These are phyloP conservation scores for Ophiostoma piceae DNA, from an alignment of 2,329 filamentous ascomycete species.

Conservation along the genomic window DNA sequence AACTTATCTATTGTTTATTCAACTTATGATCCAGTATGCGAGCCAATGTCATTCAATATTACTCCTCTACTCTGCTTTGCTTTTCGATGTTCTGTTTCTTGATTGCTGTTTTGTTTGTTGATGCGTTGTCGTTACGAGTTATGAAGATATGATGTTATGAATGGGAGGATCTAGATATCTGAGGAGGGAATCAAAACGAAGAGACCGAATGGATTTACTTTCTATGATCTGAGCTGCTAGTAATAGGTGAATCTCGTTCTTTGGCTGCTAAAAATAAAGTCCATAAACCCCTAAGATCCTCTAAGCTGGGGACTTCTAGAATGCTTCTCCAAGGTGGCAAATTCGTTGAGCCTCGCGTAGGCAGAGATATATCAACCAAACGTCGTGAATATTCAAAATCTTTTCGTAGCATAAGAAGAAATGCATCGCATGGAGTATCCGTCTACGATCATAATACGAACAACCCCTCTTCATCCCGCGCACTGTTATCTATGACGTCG, in stretches of 20 bases:
- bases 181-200: background rate
- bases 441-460: background rate
- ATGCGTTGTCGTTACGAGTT: background rate
- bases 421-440: background rate
- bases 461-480: background rate
- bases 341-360: background rate
- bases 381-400: too few relatives aligned
- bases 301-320: background rate
- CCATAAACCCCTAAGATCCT: too few relatives aligned
- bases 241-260: background rate
- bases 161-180: background rate
- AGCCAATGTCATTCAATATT: background rate
- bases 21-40: slow-evolving; percentile 1
- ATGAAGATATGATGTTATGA: slow-evolving; percentile 1
- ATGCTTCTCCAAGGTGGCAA: background rate
- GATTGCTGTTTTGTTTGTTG: background rate
- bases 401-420: too few relatives aligned
- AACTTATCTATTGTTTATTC: background rate
- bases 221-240: background rate
- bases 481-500: slow-evolving; percentile 5
- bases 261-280: background rate
- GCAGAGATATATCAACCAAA: too few relatives aligned
- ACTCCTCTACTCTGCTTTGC: background rate
- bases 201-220: background rate
- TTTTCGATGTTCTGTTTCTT: background rate